phyloP scores from a whole-genome alignment of 306 rosid species.

The Vigna angularis region DNA sequence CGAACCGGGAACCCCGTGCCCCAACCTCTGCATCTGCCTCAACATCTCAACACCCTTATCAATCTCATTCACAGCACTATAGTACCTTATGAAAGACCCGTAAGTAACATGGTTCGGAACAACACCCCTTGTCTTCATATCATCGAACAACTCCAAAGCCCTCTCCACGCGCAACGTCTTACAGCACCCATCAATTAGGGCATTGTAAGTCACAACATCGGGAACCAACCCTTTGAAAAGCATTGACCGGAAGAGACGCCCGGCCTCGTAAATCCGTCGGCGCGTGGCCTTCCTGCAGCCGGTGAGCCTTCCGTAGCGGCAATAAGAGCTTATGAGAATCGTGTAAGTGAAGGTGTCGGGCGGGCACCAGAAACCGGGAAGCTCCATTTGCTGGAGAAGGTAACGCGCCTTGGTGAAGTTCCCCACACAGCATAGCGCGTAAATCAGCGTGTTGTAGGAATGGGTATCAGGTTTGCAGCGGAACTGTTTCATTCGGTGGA shows the following conservation, averaged over 20 bases:
- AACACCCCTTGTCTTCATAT: slow-evolving; percentile 75
- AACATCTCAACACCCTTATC: slow-evolving; percentile 76
- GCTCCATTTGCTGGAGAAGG: slow-evolving; percentile 85
- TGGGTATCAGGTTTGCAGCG: slow-evolving; percentile 75
- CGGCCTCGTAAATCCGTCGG: slow-evolving; percentile 85
- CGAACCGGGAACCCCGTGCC: slow-evolving; percentile 61
- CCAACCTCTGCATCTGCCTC: slow-evolving; percentile 66
- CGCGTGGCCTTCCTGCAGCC: slow-evolving; percentile 83
- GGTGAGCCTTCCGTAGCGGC: slow-evolving; percentile 68
- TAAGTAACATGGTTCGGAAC: slow-evolving; percentile 76
- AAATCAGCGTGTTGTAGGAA: slow-evolving; percentile 68
- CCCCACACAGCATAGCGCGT: slow-evolving; percentile 77
- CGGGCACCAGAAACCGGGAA: slow-evolving; percentile 84
- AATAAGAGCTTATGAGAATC: slow-evolving; percentile 70
- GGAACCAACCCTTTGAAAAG: slow-evolving; percentile 78
- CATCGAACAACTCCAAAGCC: slow-evolving; percentile 83
- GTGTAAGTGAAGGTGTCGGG: slow-evolving; percentile 84
- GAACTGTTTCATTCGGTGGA: slow-evolving; percentile 78
- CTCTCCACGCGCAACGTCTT: slow-evolving; percentile 70
- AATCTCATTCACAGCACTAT: slow-evolving; percentile 80
- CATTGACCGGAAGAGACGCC: slow-evolving; percentile 81
- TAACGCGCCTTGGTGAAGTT: slow-evolving; percentile 71
- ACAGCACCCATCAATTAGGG: slow-evolving; percentile 89
- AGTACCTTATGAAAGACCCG: slow-evolving; percentile 77
- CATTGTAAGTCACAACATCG: slow-evolving; percentile 86